Base-by-base conservation (phyloP, 2,329 filamentous ascomycete species). In the Hypoxylon sp. region DNA sequence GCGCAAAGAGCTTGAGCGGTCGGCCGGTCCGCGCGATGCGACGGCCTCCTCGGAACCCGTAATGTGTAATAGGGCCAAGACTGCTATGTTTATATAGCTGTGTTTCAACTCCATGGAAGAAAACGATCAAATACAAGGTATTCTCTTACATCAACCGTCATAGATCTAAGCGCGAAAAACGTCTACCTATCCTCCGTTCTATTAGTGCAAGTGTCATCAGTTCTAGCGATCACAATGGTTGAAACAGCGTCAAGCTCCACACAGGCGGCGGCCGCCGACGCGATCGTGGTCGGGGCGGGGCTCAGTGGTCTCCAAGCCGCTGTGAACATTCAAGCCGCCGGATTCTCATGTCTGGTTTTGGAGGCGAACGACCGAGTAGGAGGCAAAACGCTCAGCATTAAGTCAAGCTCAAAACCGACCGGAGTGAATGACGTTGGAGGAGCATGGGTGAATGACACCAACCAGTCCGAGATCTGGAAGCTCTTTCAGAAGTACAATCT, bases 361-460 rank as follows among this genome's bases (percentile, higher is more conserved):
- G 86, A 88, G 69, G 85, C 85, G 1, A 78, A 82, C 3, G 79
- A 85, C 44, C 80, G 84, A 0, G 83, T 87, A 0, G 85, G 86
- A 0, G 86, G 86, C 6, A 88, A 88, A 75, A 86, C 83, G 13
- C 48, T 61, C 0, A 85, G 79, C 77, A 84, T 80, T 2, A 64
- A 77, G 2, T 74, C 77, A 0, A 68, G 78, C 7, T 70, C 77
- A 1, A 65, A 76, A 35, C 80, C 74, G 30, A 76, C 75, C 2
- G 83, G 82, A 0, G 66, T 78, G 0, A 79, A 84, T 6, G 88
- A 90, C 22, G 73, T 88, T 0, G 88, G 88, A 2, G 88, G 86
- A 0, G 86, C 85, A 0, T 90, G 88, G 88, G 84, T 89, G 69
- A 90, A 90, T 68, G 84, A 89, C 58, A 83, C 79, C 0, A 86